A percentile compares a stretch with the other conserved stretches of the same genome.
phyloP scores from a whole-genome alignment of 345 rosid genomes.

The Crucihimalaya himalaica region DNA sequence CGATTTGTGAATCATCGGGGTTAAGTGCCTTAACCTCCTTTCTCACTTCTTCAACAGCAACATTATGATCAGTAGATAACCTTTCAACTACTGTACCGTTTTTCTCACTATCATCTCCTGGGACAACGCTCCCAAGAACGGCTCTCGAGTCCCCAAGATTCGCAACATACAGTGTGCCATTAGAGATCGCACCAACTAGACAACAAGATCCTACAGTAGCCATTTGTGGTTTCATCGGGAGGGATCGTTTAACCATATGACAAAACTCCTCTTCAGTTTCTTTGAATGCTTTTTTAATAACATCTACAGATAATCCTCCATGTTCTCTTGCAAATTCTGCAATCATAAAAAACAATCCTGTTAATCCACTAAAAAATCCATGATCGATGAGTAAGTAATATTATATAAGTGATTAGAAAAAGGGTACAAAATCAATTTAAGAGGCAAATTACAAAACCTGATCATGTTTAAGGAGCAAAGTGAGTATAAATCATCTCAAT shows the following conservation, averaged over 20 bases:
- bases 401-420: not conserved
- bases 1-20: conserved; percentile 94
- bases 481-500: not conserved
- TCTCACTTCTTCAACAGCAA: conserved; percentile 85
- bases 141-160: conserved; percentile 97
- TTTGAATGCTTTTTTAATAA: conserved; percentile 76
- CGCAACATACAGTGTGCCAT: conserved; percentile 75
- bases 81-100: conserved; percentile 70
- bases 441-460: not conserved
- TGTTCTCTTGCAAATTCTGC: conserved; percentile 80
- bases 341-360: not conserved
- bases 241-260: conserved; percentile 65
- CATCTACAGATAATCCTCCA: conserved; percentile 82
- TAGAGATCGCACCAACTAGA: conserved; percentile 81
- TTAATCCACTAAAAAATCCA: not conserved
- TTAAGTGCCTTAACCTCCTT: conserved; percentile 94
- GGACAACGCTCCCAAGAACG: conserved; percentile 72
- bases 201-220: conserved; percentile 97
- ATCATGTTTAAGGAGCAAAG: not conserved
- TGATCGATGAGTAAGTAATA: not conserved
- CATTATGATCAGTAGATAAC: conserved; percentile 95
- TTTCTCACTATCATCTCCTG: conserved; percentile 39
- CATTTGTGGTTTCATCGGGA: conserved; percentile 75
- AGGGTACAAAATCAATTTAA: not conserved
- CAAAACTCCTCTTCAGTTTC: conserved; percentile 93